Percentiles rank a stretch among this genome's conserved stretches.
These are phyloP conservation scores for Monosporascus sp. DNA, from an alignment of 2,329 filamentous ascomycete genomes.

Conservation along the genomic window DNA sequence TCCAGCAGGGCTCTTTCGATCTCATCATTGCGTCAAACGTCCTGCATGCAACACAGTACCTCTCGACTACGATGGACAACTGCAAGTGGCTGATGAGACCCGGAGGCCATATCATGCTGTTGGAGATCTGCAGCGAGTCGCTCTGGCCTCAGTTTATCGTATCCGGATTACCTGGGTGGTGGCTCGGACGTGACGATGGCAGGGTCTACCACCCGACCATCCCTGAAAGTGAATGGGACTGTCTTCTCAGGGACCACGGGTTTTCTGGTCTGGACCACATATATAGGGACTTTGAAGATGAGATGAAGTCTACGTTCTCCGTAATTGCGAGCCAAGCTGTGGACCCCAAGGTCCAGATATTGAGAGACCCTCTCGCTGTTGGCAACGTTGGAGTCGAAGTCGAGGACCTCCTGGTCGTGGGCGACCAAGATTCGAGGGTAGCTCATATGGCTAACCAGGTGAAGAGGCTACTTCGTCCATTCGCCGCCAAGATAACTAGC, in stretches of 20 bases:
- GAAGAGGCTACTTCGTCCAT: not conserved
- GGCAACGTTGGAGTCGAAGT: not conserved
- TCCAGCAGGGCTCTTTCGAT: constrained; percentile 20
- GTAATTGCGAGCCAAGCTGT: constrained; percentile 1
- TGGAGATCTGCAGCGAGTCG: not conserved
- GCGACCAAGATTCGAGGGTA: not conserved
- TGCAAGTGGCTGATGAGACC: constrained; percentile 22
- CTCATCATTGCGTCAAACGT: constrained; percentile 26
- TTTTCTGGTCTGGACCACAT: constrained; percentile 1
- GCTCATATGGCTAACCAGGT: not conserved
- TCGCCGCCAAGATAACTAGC: not conserved
- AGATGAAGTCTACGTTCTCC: not conserved
- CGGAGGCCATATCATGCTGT: constrained; percentile 27
- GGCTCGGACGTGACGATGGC: constrained; percentile 9
- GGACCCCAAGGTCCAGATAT: not conserved
- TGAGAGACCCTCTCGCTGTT: not conserved
- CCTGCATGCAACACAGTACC: constrained; percentile 17
- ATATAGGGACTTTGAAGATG: not conserved
- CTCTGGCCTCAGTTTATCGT: constrained; percentile 5
- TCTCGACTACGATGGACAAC: constrained; percentile 14
- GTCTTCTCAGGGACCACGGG: not conserved
- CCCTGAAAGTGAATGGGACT: not conserved
- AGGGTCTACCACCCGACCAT: not conserved
- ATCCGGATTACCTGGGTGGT: constrained; percentile 12
- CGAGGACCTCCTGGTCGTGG: not conserved